phyloP scores from a whole-genome alignment of 2,329 filamentous ascomycete species.

The Didymella glomerata region DNA sequence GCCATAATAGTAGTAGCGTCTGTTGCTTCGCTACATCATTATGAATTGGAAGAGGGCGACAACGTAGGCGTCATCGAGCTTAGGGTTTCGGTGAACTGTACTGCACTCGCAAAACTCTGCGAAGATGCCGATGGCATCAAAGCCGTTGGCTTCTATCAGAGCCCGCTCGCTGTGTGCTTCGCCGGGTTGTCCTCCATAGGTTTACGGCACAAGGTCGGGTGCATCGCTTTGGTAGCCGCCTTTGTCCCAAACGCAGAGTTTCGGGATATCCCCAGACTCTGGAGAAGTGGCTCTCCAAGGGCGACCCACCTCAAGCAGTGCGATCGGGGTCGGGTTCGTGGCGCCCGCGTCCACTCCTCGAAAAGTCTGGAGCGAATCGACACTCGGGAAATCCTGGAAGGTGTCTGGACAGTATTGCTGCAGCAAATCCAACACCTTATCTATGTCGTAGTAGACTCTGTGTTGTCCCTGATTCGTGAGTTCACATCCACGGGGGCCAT shows the following conservation, averaged over 20 bases:
- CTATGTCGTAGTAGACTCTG: neutral
- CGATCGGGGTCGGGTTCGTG: neutral
- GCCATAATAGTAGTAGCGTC: constrained; percentile 1
- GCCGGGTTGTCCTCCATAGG: neutral
- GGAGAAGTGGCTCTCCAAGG: neutral
- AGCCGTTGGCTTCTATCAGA: constrained; percentile 1
- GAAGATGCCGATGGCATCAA: constrained; percentile 1
- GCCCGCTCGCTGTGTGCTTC: neutral
- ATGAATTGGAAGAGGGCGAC: constrained; percentile 9
- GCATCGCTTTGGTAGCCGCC: neutral
- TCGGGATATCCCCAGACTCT: neutral
- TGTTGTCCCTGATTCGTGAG: neutral
- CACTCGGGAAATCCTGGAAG: neutral
- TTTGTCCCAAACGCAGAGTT: neutral
- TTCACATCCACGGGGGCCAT: neutral
- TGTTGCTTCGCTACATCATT: neutral
- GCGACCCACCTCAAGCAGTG: neutral
- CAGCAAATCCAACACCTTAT: neutral
- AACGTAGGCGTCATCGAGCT: neutral
- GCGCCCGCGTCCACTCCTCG: neutral
- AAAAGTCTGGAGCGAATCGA: neutral
- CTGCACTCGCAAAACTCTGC: neutral
- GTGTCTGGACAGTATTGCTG: neutral
- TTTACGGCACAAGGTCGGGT: constrained; percentile 8
- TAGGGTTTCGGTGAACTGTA: neutral